Percentiles rank a stretch among this genome's conserved stretches.
phyloP scores from a whole-genome alignment of 495 filamentous ascomycete species.

The Neurospora pannonica region DNA sequence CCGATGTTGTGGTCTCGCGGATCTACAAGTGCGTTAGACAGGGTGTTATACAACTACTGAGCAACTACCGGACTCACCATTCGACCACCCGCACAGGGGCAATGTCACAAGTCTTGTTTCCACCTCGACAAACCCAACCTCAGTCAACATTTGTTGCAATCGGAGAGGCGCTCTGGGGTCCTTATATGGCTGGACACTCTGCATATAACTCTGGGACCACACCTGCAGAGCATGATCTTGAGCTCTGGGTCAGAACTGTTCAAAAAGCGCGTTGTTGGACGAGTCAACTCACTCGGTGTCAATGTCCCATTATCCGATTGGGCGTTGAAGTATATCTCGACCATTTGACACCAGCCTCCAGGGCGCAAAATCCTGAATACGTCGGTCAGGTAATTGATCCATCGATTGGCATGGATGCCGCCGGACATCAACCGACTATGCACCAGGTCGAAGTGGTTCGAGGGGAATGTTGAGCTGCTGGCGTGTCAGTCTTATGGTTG shows the following conservation, averaged over 20 bases:
- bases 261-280: background rate
- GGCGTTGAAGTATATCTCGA: constrained; percentile 77
- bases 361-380: constrained; percentile 47
- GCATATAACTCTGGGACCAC: constrained; percentile 63
- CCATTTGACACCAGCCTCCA: constrained; percentile 84
- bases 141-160: constrained; percentile 50
- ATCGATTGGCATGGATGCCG: constrained; percentile 68
- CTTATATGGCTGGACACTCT: constrained; percentile 56
- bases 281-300: constrained; percentile 39
- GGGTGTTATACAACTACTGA: background rate
- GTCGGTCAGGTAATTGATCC: constrained; percentile 72
- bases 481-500: constrained; percentile 1
- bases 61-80: constrained; percentile 36
- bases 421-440: constrained; percentile 73
- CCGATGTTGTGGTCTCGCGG: constrained; percentile 55
- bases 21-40: constrained; percentile 33
- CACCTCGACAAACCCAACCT: constrained; percentile 65
- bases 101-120: constrained; percentile 59
- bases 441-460: constrained; percentile 79
- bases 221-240: constrained; percentile 58
- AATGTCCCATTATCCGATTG: constrained; percentile 87
- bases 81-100: constrained; percentile 68
- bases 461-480: constrained; percentile 57
- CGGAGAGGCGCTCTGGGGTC: constrained; percentile 60
- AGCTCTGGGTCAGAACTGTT: constrained; percentile 2